Conservation (phyloP, 176 grass and related monocot genomes). For the Triticum monococcum region DNA sequence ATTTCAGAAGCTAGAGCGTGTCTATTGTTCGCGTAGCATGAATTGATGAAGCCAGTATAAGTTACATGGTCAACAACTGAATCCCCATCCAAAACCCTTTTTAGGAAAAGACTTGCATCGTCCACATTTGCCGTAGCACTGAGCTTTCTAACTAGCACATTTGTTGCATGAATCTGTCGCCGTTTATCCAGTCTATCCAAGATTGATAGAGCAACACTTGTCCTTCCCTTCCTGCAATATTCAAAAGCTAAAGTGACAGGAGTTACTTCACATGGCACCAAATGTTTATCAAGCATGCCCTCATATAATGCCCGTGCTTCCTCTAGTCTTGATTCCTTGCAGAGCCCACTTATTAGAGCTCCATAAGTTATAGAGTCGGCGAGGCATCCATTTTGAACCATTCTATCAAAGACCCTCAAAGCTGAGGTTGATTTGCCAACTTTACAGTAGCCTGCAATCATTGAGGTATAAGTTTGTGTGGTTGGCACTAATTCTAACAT, state of each 20-base stretch:
- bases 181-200: conserved; percentile 72
- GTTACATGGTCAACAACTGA: conserved; percentile 60
- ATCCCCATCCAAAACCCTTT: conserved; percentile 57
- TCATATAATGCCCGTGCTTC: conserved; percentile 83
- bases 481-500: conserved; percentile 58
- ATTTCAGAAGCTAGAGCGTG: conserved; percentile 69
- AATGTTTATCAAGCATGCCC: conserved; percentile 83
- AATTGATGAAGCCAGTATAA: conserved; percentile 61
- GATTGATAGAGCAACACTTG: conserved; percentile 48
- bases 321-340: conserved; percentile 84
- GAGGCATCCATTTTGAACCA: conserved; percentile 65
- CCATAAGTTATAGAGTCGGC: conserved; percentile 84
- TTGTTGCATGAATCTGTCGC: conserved; percentile 41
- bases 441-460: conserved; percentile 91
- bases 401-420: conserved; percentile 72
- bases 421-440: conserved; percentile 64
- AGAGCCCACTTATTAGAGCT: conserved; percentile 80
- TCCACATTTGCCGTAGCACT: conserved; percentile 58
- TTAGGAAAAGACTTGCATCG: conserved; percentile 65
- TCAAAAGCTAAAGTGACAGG: conserved; percentile 72
- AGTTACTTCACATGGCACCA: conserved; percentile 84
- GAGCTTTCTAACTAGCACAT: conserved; percentile 78
- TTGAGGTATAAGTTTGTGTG: conserved; percentile 80
- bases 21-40: conserved; percentile 66
- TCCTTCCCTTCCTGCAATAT: conserved; percentile 62